Evolutionary conservation across 768 basidiomycete genomes (phyloP), one percentile per base, ranked within the genome.

Genomic region (Artomyces pyxidatus): DNA sequence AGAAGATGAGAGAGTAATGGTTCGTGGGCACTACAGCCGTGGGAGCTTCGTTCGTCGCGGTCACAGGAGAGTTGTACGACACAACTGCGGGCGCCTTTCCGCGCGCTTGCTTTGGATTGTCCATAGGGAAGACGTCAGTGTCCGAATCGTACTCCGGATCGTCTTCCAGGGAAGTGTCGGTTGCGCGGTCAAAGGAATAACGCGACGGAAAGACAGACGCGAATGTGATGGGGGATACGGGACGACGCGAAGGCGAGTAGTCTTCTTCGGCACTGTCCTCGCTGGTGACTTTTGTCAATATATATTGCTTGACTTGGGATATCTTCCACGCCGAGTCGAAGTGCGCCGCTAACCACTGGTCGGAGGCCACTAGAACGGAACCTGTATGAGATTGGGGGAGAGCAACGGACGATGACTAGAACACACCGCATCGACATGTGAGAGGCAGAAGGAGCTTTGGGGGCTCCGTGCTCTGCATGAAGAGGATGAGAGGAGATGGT

Each of bases 331-430:
- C 55, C 3, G 77, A 69, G 50, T 81, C 75, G 59, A 84, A 60
- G 59, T 83, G 81, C 11, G 85, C 85, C n/a, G 80, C 67, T 40
- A 87, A 67, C 85, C 85, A 88, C 65, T 85, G 84, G 63, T 88
- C 86, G 56, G 80, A 76, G 0, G 81, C 76, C 21, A 88, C 85
- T 63, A 47, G 2, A 25, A 29, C 16, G 27, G 12, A 39, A 27
- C 28, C 39, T 14, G 37, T n/a, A 27, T 27, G 6, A 8, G 14
- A 43, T 21, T 9, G 27, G 23, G 28, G 1, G 16, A 17, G 28
- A 22, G 8, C 22, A n/a, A n/a, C 9, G 32, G 3, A 29, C 6
- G 4, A 32, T 22, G 5, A 28, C n/a, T n/a, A 40, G 32, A 5
- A 65, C 77, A 53, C 56, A 83, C 80, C 69, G 59, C 77, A 76